Evolutionary conservation across 1,284 basidiomycete genomes (phyloP), one percentile per base, ranked within the genome.

Genomic region (Trichosporon coremiiforme): DNA sequence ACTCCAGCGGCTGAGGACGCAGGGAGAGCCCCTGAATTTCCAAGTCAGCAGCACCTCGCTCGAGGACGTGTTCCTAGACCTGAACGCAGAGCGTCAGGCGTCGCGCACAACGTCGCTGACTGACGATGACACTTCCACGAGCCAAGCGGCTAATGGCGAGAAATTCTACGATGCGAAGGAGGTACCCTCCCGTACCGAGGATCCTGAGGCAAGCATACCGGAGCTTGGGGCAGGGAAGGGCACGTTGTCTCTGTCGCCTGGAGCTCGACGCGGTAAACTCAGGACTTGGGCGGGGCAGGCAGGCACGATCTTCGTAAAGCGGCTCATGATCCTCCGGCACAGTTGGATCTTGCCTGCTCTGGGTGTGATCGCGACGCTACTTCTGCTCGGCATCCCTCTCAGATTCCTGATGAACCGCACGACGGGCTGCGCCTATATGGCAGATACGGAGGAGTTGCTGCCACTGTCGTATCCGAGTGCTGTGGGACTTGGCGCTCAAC

Each of bases 1-100:
- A 0, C 79, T 92, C 0, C 33, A 67, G 35, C 8, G 2, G 15
- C 9, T 50, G 25, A 65, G 70, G 2, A 29, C n/a, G 5, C n/a
- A 25, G 12, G 50, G 65, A 29, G 15, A n/a, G 10, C 36, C 70
- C 13, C 4, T 73, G 9, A 86, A 86, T 0, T 91, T 90, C 76
- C 90, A 92, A 65, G 85, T 92, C 8, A 82, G 89, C 20, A 89
- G 89, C 2, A 89, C 91, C 1, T 89, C 90, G 4, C 90, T 93
- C 65, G 91, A 93, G 76, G 90, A 91, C 68, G 90, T 93, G 60
- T 93, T 93, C 83, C 84, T 93, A 6, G 86, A 87, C 62, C 82
- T 93, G 36, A 91, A 85, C 67, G 83, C 85, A 35, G 84, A 88
- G 60, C 80, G 72, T 57, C 45, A 35, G 36, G n/a, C 13, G 55